Evolutionary conservation across 73 alveolate genomes (phyloP), one percentile per base, ranked within the genome.

Genomic region (Vitrella brassicaformis): DNA sequence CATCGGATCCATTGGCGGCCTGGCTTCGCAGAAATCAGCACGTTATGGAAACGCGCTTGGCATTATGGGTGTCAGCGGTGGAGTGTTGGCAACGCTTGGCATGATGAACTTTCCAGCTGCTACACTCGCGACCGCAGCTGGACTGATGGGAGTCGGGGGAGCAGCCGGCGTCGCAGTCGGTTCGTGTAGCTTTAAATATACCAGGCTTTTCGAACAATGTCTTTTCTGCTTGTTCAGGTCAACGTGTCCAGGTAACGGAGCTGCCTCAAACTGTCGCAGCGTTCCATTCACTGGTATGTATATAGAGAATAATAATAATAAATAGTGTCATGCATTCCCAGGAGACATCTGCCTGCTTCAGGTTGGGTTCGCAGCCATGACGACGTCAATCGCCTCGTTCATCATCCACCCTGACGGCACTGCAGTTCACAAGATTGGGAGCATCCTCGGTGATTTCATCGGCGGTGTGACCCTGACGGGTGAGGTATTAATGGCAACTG

Each of bases 1-100:
- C 72, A 87, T 88, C 27, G 80, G 80, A 10, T 88, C 89, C 47
- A 80, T 88, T 67, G 88, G 89, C 27, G 94, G 94, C 28, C 70
- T 88, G 71, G 87, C 94, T 27, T 75, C 82, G 26, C 82, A 75
- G 39, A 47, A 67, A 66, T 67, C 82, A 22, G 75, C 82, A 30
- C 83, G 84, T 73, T 78, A 68, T 30, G 90, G 90, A 31, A 83
- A 83, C 67, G 82, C 87, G 31, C 71, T 83, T 74, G 90, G 90
- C 28, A 66, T 70, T 27, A 78, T 72, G 27, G 90, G 90, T 65
- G 82, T 75, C 66, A 28, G 30, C 29, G 82, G 82, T 0, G 83
- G 73, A 0, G 70, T 71, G 30, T 69, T 70, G 31, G 84, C 73
- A 8, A 83, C 79, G 28, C 74, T 75, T 19, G 82, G 73, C 73